Evolutionary conservation across 805 yeast genomes (phyloP).

Genomic region (Myxozyma melibiosi): DNA sequence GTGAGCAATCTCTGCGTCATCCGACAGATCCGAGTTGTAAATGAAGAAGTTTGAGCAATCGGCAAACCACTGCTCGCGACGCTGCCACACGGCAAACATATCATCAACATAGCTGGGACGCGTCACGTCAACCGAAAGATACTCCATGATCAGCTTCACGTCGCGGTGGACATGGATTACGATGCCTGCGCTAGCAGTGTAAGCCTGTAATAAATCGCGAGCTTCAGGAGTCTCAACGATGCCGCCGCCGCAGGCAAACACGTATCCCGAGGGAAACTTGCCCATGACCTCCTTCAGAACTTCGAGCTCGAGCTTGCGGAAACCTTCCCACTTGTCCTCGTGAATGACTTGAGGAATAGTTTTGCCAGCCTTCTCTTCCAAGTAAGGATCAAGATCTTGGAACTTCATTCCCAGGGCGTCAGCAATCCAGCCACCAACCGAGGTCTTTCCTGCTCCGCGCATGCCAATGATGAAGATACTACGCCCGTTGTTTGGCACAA

Average conservation of each 20-base stretch:
- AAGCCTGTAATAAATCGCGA: slow-evolving; percentile 61
- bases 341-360: slow-evolving; percentile 52
- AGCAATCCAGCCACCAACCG: slow-evolving; percentile 80
- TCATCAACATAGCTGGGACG: slow-evolving; percentile 88
- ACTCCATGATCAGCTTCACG: slow-evolving; percentile 73
- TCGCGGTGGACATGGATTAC: slow-evolving; percentile 92
- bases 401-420: slow-evolving; percentile 64
- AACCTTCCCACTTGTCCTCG: slow-evolving; percentile 83
- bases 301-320: slow-evolving; percentile 67
- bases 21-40: slow-evolving; percentile 71
- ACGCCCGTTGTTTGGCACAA: slow-evolving; percentile 25
- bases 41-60: slow-evolving; percentile 78
- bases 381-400: slow-evolving; percentile 73
- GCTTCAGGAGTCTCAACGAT: slow-evolving; percentile 77
- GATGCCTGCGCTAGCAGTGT: slow-evolving; percentile 62
- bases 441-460: slow-evolving; percentile 97
- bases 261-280: slow-evolving; percentile 53
- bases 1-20: slow-evolving; percentile 15
- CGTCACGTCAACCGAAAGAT: slow-evolving; percentile 72
- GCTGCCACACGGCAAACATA: slow-evolving; percentile 76
- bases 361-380: slow-evolving; percentile 57
- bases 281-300: slow-evolving; percentile 56
- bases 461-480: slow-evolving; percentile 65
- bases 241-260: slow-evolving; percentile 96
- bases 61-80: slow-evolving; percentile 77